These are phyloP conservation scores for Kwoniella dendrophila DNA, from an alignment of 768 basidiomycete species.

Conservation along the genomic window DNA sequence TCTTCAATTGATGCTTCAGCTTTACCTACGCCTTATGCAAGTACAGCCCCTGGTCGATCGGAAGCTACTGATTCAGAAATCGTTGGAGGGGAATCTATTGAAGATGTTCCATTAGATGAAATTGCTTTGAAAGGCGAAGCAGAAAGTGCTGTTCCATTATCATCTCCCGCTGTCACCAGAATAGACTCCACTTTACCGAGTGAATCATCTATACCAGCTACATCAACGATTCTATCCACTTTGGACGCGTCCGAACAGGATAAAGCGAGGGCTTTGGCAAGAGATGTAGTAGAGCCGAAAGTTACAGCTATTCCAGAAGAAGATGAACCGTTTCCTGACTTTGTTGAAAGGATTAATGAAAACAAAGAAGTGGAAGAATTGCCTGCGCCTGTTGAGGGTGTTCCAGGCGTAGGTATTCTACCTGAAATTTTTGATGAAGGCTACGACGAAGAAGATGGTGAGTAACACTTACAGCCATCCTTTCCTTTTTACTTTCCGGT, in stretches of 20 bases:
- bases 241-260: conserved; percentile 3
- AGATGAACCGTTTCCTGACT: conserved; percentile 11
- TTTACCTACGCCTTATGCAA: conserved; percentile 10
- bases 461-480: not conserved
- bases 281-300: not conserved
- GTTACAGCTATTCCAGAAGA: conserved; percentile 14
- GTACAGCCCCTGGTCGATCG: not conserved
- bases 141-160: not conserved
- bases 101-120: conserved; percentile 1
- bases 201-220: conserved; percentile 5
- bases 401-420: conserved; percentile 4
- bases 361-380: conserved; percentile 10
- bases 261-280: not conserved
- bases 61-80: conserved; percentile 1
- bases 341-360: conserved; percentile 1
- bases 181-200: not conserved
- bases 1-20: not conserved
- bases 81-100: not conserved
- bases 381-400: conserved; percentile 1
- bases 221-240: too few relatives aligned
- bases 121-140: not conserved
- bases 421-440: conserved; percentile 17
- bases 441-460: conserved; percentile 3
- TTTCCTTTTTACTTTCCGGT: not conserved
- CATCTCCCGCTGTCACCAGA: not conserved